Percentiles rank a stretch among this genome's conserved stretches.
These are phyloP conservation scores for Acorus calamus DNA, from an alignment of 106 monocot species.

Conservation along the genomic window DNA sequence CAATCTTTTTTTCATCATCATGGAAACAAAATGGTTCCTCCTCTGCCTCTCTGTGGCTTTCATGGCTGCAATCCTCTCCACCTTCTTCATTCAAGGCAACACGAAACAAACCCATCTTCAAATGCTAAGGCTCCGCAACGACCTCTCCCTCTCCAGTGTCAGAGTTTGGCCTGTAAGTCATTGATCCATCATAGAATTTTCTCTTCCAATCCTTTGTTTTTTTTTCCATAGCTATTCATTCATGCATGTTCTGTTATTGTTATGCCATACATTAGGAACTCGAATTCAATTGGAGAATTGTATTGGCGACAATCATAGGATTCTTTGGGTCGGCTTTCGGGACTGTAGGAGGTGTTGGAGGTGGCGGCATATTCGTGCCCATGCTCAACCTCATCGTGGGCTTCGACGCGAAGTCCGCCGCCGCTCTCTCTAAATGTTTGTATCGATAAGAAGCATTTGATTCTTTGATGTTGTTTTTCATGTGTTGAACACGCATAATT, in stretches of 20 bases:
- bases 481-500: too few species aligned
- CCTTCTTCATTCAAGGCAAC: slow-evolving; percentile 34
- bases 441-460: too few species aligned
- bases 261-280: slow-evolving; percentile 29
- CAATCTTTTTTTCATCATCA: too few species aligned
- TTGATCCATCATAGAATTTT: background rate
- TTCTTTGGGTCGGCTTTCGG: slow-evolving; percentile 89
- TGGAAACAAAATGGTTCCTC: too few species aligned
- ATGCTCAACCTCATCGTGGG: slow-evolving; percentile 90
- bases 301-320: slow-evolving; percentile 54
- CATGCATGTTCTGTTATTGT: background rate
- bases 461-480: too few species aligned
- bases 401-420: slow-evolving; percentile 94
- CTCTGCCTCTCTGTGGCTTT: too few species aligned
- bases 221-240: background rate
- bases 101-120: background rate
- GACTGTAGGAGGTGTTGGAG: slow-evolving; percentile 96
- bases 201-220: background rate
- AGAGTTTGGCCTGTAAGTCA: slow-evolving; percentile 66
- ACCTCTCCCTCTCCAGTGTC: slow-evolving; percentile 13
- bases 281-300: slow-evolving; percentile 54
- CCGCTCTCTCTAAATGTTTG: slow-evolving; percentile 94
- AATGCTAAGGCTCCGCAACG: background rate
- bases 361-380: slow-evolving; percentile 94
- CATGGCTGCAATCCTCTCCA: slow-evolving; percentile 23